A percentile compares a stretch with the other conserved stretches of the same genome.
Conservation (phyloP, 1,284 basidiomycete genomes). For the Takashimella tepidaria region DNA sequence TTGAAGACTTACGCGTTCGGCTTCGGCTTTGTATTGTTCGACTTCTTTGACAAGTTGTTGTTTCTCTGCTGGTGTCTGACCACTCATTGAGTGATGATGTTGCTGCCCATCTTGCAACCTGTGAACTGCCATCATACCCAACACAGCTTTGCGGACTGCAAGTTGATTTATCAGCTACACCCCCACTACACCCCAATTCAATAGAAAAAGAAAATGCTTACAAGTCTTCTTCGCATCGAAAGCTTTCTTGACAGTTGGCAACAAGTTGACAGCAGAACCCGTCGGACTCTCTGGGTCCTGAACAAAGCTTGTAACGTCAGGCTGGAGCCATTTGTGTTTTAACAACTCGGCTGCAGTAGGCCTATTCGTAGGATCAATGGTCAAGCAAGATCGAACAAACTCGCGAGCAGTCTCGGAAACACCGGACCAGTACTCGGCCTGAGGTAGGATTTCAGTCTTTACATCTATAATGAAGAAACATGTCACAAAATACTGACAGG, state of each 20-base stretch:
- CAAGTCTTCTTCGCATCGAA: constrained; percentile 84
- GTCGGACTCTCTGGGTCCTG: constrained; percentile 56
- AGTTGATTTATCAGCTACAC: neutral
- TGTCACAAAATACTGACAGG: constrained; percentile 52
- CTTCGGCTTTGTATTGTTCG: constrained; percentile 70
- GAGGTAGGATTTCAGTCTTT: no score
- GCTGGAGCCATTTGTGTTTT: constrained; percentile 69
- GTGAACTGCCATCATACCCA: constrained; percentile 77
- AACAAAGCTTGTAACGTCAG: constrained; percentile 48
- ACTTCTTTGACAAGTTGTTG: constrained; percentile 59
- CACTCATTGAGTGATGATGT: constrained; percentile 51
- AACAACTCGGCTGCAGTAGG: constrained; percentile 70
- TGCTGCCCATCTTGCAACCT: constrained; percentile 55
- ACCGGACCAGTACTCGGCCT: constrained; percentile 75
- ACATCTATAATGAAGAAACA: no score
- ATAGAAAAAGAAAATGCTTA: constrained; percentile 48
- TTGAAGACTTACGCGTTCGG: constrained; percentile 57
- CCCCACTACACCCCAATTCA: neutral
- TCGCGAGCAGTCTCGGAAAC: constrained; percentile 73
- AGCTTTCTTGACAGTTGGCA: constrained; percentile 80
- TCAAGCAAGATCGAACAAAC: constrained; percentile 77
- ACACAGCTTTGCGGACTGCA: constrained; percentile 76
- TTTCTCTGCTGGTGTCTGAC: constrained; percentile 51
- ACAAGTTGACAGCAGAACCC: constrained; percentile 68
- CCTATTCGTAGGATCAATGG: constrained; percentile 68